Evolutionary conservation across 2,329 filamentous ascomycete species (phyloP).

Genomic region (Podosphaera fusca): DNA sequence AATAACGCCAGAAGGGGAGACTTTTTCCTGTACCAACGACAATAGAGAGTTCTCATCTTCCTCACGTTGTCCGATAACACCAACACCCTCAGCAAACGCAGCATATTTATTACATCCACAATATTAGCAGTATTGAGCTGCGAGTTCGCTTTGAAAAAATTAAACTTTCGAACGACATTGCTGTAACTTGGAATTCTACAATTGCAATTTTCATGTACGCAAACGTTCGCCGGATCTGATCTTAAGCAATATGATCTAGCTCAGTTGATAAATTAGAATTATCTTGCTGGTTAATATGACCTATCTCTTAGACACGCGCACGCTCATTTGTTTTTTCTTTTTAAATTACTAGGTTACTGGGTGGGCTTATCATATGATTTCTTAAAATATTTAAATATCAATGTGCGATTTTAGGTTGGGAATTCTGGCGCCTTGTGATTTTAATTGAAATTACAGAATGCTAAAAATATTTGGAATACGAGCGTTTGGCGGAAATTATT

Average conservation of each 20-base stretch:
- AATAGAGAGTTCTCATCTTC: slow-evolving; percentile 8
- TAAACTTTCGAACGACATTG: background rate
- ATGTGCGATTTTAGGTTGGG: background rate
- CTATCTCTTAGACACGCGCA: background rate
- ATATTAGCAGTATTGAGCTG: slow-evolving; percentile 23
- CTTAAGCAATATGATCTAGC: background rate
- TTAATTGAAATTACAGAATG: background rate
- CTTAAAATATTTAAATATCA: background rate
- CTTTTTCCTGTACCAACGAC: slow-evolving; percentile 19
- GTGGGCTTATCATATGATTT: background rate
- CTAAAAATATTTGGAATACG: too few relatives aligned
- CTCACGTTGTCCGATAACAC: slow-evolving; percentile 35
- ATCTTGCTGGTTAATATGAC: background rate
- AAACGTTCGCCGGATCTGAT: background rate
- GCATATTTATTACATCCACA: slow-evolving; percentile 21
- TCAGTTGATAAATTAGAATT: background rate
- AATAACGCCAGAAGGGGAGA: slow-evolving; percentile 54
- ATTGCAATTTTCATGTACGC: background rate
- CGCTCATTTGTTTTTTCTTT: background rate
- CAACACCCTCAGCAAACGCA: slow-evolving; percentile 27
- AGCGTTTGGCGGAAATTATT: too few relatives aligned
- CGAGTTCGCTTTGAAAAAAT: slow-evolving; percentile 13
- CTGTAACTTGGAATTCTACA: background rate
- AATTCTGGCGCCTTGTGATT: background rate
- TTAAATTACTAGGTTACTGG: background rate